Evolutionary conservation across 202 grass and related monocot genomes (phyloP).

Genomic region (Thinopyrum obtusiflorum): DNA sequence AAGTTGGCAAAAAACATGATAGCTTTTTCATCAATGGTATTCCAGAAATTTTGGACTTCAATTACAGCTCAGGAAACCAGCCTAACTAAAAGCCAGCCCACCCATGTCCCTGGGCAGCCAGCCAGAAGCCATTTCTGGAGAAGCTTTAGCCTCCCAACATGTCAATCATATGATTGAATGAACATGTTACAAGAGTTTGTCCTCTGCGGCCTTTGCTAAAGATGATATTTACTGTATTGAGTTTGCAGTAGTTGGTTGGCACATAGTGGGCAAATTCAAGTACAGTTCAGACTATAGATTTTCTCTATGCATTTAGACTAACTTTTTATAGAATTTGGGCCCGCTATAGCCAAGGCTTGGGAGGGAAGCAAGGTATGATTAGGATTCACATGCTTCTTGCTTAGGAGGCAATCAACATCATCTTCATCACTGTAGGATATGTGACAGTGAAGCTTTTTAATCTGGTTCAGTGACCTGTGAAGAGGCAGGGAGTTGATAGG

Average conservation of each 20-base stretch:
- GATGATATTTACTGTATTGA: not conserved
- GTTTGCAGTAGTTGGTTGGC: not conserved
- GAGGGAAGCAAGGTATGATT: conserved; percentile 37
- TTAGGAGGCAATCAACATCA: conserved; percentile 15
- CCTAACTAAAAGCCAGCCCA: not conserved
- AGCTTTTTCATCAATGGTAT: not conserved
- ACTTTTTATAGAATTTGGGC: not conserved
- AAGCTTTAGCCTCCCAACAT: not conserved
- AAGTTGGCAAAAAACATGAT: not conserved
- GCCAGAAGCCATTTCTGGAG: not conserved
- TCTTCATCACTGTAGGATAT: not conserved
- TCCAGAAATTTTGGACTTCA: not conserved
- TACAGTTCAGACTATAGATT: not conserved
- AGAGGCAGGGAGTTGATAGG: not conserved
- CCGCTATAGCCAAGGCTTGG: conserved; percentile 15
- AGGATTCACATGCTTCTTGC: conserved; percentile 26
- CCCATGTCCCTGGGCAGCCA: not conserved
- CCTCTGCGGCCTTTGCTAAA: not conserved
- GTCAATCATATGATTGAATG: not conserved
- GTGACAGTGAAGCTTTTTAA: conserved; percentile 19
- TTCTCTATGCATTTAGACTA: not conserved
- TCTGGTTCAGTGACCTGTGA: not conserved
- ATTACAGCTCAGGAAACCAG: not conserved
- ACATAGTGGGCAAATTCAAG: not conserved
- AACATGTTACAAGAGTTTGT: not conserved